phyloP scores from a whole-genome alignment of 257 asterid species.

The Penstemon newberryi region DNA sequence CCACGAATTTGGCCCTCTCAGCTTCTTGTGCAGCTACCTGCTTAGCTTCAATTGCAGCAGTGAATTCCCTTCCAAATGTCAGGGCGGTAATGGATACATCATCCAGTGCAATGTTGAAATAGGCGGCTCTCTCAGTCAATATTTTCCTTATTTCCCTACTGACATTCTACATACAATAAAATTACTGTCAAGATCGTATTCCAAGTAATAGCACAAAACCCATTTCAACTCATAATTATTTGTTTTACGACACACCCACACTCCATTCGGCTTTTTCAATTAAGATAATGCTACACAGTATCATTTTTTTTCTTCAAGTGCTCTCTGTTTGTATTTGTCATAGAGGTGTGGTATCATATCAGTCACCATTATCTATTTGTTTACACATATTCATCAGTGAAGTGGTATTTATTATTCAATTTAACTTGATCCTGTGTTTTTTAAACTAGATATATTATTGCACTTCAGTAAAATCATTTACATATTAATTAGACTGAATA shows the following conservation, averaged over 20 bases:
- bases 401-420: too few relatives aligned
- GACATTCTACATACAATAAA: constrained; percentile 51
- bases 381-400: too few relatives aligned
- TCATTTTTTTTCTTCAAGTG: not conserved
- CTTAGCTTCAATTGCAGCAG: constrained; percentile 96
- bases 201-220: too few relatives aligned
- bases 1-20: constrained; percentile 92
- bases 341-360: too few relatives aligned
- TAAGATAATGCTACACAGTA: not conserved
- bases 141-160: constrained; percentile 82
- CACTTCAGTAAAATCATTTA: not conserved
- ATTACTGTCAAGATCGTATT: constrained; percentile 1
- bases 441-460: not conserved
- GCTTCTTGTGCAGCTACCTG: constrained; percentile 98
- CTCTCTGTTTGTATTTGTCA: too few relatives aligned
- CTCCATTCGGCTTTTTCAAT: not conserved
- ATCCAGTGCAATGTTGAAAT: constrained; percentile 89
- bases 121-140: constrained; percentile 77
- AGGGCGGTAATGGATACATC: constrained; percentile 86
- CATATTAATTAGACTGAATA: not conserved
- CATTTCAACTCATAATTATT: not conserved
- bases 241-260: not conserved
- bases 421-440: too few relatives aligned
- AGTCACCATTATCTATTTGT: too few relatives aligned
- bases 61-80: constrained; percentile 85